Evolutionary conservation across 2,329 filamentous ascomycete genomes (phyloP).

Genomic region (Neospermospora avenae): DNA sequence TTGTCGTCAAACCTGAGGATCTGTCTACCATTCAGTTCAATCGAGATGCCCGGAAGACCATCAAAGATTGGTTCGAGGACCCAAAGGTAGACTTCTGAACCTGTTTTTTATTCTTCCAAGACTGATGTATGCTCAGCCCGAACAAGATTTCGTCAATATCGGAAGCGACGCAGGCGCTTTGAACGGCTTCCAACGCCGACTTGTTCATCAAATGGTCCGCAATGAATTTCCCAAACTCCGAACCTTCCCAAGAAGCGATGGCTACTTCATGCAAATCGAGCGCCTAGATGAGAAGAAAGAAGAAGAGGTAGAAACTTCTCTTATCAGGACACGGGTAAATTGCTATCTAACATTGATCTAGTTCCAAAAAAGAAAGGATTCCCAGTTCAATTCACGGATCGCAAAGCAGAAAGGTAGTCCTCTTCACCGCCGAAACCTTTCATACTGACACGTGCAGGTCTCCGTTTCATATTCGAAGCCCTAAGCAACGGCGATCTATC

Average conservation of each 20-base stretch:
- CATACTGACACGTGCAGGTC: slow-evolving; percentile 37
- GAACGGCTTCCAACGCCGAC: slow-evolving; percentile 59
- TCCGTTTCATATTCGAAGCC: slow-evolving; percentile 35
- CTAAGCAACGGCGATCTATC: slow-evolving; percentile 31
- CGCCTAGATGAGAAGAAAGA: slow-evolving; percentile 27
- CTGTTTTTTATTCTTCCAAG: neutral
- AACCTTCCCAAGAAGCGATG: slow-evolving; percentile 26
- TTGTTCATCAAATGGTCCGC: slow-evolving; percentile 64
- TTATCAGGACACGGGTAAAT: neutral
- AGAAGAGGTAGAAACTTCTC: slow-evolving; percentile 23
- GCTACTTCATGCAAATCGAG: slow-evolving; percentile 34
- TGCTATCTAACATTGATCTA: neutral
- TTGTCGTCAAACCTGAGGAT: slow-evolving; percentile 27
- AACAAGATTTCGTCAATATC: slow-evolving; percentile 44
- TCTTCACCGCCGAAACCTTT: slow-evolving; percentile 23
- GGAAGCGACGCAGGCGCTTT: slow-evolving; percentile 40
- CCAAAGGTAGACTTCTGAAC: slow-evolving; percentile 17
- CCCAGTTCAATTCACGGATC: slow-evolving; percentile 19
- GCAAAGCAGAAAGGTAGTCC: slow-evolving; percentile 29
- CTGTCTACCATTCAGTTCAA: slow-evolving; percentile 27
- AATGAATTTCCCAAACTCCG: slow-evolving; percentile 49
- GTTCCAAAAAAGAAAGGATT: slow-evolving; percentile 19
- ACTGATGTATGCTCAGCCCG: slow-evolving; percentile 15
- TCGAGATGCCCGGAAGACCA: slow-evolving; percentile 24
- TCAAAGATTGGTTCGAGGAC: slow-evolving; percentile 28